phyloP scores from a whole-genome alignment of 805 yeast genomes.

The Cyberlindnera euphorbiiphila region DNA sequence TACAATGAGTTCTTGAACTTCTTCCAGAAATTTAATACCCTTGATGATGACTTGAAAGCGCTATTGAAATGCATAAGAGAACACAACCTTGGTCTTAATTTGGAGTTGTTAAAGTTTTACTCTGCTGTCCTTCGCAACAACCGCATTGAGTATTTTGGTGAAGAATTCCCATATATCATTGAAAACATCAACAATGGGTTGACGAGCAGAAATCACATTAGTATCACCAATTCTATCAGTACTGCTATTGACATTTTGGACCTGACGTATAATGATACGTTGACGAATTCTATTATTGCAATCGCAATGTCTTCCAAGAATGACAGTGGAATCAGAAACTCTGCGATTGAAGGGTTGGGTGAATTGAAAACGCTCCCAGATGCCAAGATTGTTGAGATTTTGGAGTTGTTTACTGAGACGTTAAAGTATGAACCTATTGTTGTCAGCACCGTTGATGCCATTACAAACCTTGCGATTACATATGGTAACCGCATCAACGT shows the following conservation, averaged over 20 bases:
- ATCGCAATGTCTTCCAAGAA: constrained; percentile 33
- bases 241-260: constrained; percentile 29
- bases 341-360: constrained; percentile 33
- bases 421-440: constrained; percentile 35
- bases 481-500: constrained; percentile 14
- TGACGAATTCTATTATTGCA: constrained; percentile 29
- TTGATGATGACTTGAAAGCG: constrained; percentile 24
- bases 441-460: constrained; percentile 29
- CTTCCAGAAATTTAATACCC: constrained; percentile 23
- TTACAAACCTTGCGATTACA: constrained; percentile 23
- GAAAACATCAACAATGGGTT: constrained; percentile 31
- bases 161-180: constrained; percentile 26
- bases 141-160: constrained; percentile 30
- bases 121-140: constrained; percentile 32
- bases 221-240: constrained; percentile 32
- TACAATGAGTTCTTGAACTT: constrained; percentile 24
- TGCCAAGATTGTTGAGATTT: constrained; percentile 24
- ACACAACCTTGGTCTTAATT: constrained; percentile 26
- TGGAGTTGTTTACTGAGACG: constrained; percentile 30
- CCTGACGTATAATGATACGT: constrained; percentile 21
- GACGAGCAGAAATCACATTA: constrained; percentile 34
- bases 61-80: constrained; percentile 24
- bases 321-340: constrained; percentile 35
- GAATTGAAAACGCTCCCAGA: constrained; percentile 25
- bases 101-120: constrained; percentile 36